Base-by-base conservation (phyloP, 78 protist genomes). In the Chrysochromulina parva region DNA sequence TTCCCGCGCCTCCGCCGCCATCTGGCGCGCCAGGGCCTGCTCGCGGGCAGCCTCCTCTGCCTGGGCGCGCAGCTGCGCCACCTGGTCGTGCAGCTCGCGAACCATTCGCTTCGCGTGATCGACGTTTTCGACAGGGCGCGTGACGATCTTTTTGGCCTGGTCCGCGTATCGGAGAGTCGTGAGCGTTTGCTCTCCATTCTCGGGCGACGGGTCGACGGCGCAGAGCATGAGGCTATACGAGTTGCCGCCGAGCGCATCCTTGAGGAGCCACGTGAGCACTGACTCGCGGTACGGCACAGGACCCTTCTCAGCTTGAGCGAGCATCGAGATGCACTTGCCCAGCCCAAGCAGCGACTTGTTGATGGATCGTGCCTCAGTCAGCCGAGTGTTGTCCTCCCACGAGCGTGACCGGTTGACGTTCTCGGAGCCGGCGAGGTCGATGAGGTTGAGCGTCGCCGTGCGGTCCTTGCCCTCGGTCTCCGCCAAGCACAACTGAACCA, bases 181-280 rank as follows among this genome's bases (percentile, higher is more conserved):
- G 50, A 89, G n/a, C 28, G 82, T 89, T n/a, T 89, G 88, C 59
- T 60, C 59, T 3, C 7, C 20, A 24, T 67, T 22, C 38, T 65
- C 59, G 7, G 6, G 14, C 4, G 80, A 1, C 24, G 82, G 26
- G 24, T 60, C 2, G 22, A 89, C 50, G 3, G 76, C 9, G 14
- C 91, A 62, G 59, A 89, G 58, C 57, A 89, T 38, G 81, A 65
- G 20, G 10, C 84, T 89, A 9, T 66, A 2, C 57, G 91, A 11
- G 28, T 89, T 89, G 38, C 91, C 91, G 13, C 91, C 91, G 50
- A 89, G 9, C 2, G 82, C 1, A 9, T 62, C 60, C 28, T 60
- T 55, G 76, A 89, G 60, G n/a, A 89, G 14, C 58, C 81, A 58
- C 28, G 91, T 89, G 28, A 89, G 60, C 47, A 26, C 28, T 11